Conservation (phyloP, 176 grass and related monocot genomes). For the Tillandsia leiboldiana region DNA sequence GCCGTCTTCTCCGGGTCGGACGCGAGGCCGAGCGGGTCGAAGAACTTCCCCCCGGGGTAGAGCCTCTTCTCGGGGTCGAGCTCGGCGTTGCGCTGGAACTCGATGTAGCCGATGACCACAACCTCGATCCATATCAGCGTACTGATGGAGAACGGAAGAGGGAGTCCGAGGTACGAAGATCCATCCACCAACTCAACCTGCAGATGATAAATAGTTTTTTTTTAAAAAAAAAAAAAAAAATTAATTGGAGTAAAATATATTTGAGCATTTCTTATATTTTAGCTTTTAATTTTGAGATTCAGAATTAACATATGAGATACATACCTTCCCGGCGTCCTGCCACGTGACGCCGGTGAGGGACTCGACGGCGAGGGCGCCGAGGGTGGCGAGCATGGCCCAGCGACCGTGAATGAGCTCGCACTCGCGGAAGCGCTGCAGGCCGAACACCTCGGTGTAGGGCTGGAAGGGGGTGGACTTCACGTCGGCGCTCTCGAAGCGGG, state of each 20-base stretch:
- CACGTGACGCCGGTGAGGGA: conserved; percentile 96
- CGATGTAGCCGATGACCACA: conserved; percentile 90
- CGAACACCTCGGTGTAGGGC: conserved; percentile 94
- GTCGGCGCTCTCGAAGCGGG: conserved; percentile 60
- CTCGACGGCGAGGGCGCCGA: conserved; percentile 85
- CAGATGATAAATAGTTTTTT: too few species aligned
- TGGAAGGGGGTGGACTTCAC: conserved; percentile 78
- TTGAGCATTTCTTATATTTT: too few species aligned
- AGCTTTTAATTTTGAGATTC: background rate
- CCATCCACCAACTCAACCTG: conserved; percentile 90
- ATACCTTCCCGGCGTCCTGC: conserved; percentile 99
- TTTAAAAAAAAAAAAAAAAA: too few species aligned
- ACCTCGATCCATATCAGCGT: conserved; percentile 98
- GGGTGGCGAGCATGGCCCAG: conserved; percentile 98
- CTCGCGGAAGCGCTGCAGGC: conserved; percentile 93
- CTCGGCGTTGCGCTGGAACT: conserved; percentile 98
- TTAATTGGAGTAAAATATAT: too few species aligned
- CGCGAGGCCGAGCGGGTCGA: conserved; percentile 82
- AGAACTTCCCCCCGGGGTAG: conserved; percentile 79
- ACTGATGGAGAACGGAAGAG: conserved; percentile 84
- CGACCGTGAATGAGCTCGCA: conserved; percentile 97
- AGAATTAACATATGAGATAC: background rate
- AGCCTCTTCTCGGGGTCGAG: conserved; percentile 88
- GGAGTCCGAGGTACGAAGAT: conserved; percentile 88
- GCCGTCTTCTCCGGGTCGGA: conserved; percentile 90